Evolutionary conservation across 106 monocot genomes (phyloP), one percentile per base, ranked within the genome.

Genomic region (Allium fistulosum): DNA sequence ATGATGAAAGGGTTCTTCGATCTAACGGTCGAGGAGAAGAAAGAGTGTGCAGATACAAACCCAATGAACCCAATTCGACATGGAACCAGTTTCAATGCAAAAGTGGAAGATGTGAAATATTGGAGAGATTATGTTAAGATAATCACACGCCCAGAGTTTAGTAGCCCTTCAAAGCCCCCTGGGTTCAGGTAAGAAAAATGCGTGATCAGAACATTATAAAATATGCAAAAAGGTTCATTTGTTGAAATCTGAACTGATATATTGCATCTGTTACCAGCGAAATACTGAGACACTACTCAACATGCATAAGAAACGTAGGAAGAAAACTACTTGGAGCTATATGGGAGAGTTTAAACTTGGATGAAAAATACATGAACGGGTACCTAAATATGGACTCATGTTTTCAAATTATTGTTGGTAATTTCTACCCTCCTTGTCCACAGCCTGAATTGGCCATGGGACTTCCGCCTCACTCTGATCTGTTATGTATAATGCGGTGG

Each of bases 121-220:
- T 85, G 82, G 88, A 88, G 92, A 58, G 80, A 88, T 69, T 88
- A 77, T 68, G 53, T 78, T 17, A 92, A 92, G 78, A 15, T 93
- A 9, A 48, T 81, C 26, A 74, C 79, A 13, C 83, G 86, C 57
- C 93, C 93, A 0, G 70, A 71, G 10, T 80, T 89, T 68, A 74
- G 79, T 22, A 77, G 70, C 17, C 88, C 85, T 16, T 4, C 72
- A 6, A 87, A 82, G 68, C 90, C 94, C n/a, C 11, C 26, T 2
- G 74, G 67, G 46, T 82, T 94, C 61, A 87, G 86, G 75, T 82
- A 52, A 37, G 37, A 37, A 37, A 37, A 37, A 37, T 37, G 37
- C 22, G 22, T 22, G 22, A 22, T 22, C 22, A 22, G 37, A 37
- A 37, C 1, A 37, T 37, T 37, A 37, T 37, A 37, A 37, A 37